Evolutionary conservation across 257 asterid species (phyloP).

Genomic region (Salvia splendens): DNA sequence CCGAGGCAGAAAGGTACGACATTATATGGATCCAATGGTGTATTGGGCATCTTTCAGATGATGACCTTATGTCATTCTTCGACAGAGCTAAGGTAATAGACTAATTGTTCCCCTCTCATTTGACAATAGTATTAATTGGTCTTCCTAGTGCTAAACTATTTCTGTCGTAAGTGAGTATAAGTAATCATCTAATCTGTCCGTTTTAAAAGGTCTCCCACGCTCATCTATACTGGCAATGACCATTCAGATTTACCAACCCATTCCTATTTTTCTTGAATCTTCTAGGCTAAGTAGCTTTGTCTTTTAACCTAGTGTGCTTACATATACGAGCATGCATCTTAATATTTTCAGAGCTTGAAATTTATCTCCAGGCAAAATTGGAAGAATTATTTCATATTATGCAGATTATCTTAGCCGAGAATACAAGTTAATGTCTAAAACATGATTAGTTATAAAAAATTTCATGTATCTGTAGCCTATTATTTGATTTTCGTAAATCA

Average conservation of each 20-base stretch:
- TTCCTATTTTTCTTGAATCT: constrained; percentile 11
- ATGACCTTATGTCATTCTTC: constrained; percentile 82
- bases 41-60: constrained; percentile 96
- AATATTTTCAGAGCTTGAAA: not conserved
- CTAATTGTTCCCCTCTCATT: constrained; percentile 9
- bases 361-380: not conserved
- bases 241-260: not conserved
- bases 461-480: not conserved
- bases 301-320: not conserved
- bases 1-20: constrained; percentile 78
- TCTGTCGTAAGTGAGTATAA: not conserved
- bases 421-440: not conserved
- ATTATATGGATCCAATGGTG: constrained; percentile 99
- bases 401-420: not conserved
- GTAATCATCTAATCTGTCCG: not conserved
- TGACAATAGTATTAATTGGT: constrained; percentile 3
- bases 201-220: not conserved
- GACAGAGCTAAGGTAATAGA: constrained; percentile 71
- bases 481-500: not conserved
- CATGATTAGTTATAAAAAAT: not conserved
- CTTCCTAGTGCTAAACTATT: not conserved
- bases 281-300: not conserved
- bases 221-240: not conserved
- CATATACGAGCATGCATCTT: constrained; percentile 2
- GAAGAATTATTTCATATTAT: not conserved